Conservation (phyloP, 2,329 filamentous ascomycete species). For the Ophiostoma angusticollis region DNA sequence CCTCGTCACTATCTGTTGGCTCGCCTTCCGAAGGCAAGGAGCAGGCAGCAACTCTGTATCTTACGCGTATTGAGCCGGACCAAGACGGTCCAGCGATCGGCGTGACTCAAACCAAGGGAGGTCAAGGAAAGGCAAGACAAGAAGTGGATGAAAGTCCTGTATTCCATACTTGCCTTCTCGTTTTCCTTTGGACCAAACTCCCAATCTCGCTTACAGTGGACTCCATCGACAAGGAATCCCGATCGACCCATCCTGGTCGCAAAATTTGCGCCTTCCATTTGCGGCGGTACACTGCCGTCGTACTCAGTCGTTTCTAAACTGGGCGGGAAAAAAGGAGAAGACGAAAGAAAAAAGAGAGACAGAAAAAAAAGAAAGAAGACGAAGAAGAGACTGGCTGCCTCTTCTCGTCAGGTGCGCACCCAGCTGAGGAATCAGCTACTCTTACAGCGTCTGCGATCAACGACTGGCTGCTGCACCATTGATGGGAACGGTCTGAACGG, state of each 20-base stretch:
- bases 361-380: conserved; percentile 1
- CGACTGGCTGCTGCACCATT: background rate
- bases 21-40: too few species aligned
- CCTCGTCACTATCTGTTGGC: too few species aligned
- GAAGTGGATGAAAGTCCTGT: background rate
- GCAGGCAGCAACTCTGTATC: too few species aligned
- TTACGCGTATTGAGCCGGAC: too few species aligned
- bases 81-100: too few species aligned
- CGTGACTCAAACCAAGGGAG: too few species aligned
- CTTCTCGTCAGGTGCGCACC: background rate
- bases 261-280: conserved; percentile 3
- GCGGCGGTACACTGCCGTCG: too few species aligned
- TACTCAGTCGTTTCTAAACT: too few species aligned
- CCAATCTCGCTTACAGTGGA: too few species aligned
- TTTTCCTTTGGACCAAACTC: too few species aligned
- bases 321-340: background rate
- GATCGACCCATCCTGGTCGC: conserved; percentile 11
- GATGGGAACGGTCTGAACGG: conserved; percentile 1
- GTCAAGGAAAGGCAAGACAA: too few species aligned
- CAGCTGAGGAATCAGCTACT: background rate
- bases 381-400: conserved; percentile 1
- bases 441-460: background rate
- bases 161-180: background rate
- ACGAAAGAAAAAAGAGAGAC: background rate
- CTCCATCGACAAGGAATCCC: conserved; percentile 5